These are phyloP conservation scores for Westerdykella aurantiaca DNA, from an alignment of 2,329 filamentous ascomycete species.

Conservation along the genomic window DNA sequence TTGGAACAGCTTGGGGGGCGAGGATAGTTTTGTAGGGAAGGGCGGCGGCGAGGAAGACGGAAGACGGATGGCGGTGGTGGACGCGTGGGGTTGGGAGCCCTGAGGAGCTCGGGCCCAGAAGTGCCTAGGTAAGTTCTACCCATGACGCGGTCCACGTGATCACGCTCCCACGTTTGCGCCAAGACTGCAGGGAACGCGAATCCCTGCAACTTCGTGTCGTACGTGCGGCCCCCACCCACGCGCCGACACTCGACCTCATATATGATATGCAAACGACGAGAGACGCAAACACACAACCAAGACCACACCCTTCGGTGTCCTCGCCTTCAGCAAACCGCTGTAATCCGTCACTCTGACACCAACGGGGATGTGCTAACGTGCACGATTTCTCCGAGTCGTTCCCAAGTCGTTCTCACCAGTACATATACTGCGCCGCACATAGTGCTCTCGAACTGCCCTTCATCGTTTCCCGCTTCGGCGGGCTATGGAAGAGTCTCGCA, in stretches of 20 bases:
- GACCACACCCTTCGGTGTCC: too few relatives aligned
- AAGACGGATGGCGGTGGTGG: not conserved
- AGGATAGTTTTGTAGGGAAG: not conserved
- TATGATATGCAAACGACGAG: too few relatives aligned
- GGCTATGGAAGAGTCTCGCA: constrained; percentile 13
- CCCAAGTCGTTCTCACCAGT: too few relatives aligned
- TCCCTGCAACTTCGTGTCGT: not conserved
- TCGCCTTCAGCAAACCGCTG: too few relatives aligned
- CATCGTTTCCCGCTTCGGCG: too few relatives aligned
- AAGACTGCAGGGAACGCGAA: not conserved
- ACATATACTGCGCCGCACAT: too few relatives aligned
- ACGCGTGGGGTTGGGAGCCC: not conserved
- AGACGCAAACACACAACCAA: too few relatives aligned
- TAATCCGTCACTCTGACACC: too few relatives aligned
- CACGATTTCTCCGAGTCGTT: too few relatives aligned
- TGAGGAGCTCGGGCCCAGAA: not conserved
- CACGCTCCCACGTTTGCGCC: not conserved
- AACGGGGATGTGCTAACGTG: too few relatives aligned
- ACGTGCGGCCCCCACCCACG: too few relatives aligned
- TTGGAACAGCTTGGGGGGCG: not conserved
- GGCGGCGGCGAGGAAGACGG: not conserved
- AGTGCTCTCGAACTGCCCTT: not conserved
- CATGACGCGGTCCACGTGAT: not conserved
- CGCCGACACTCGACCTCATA: too few relatives aligned
- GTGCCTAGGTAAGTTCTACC: not conserved